phyloP scores from a whole-genome alignment of 352 stramenopile genomes.

The Globisporangium rhizosaccharum region DNA sequence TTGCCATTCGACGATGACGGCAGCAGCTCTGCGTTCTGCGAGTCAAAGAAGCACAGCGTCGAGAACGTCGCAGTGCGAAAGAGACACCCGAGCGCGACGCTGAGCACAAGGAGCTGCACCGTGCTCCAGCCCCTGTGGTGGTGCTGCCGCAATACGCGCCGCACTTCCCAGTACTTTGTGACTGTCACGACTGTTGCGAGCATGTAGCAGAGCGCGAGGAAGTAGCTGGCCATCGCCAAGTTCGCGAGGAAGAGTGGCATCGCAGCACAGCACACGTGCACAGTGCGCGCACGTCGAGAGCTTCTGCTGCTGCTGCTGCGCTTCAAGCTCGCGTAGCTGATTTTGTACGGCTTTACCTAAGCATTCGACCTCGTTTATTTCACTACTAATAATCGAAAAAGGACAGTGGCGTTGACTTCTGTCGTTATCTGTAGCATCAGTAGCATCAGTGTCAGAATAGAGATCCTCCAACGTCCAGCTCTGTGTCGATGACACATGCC shows the following conservation, averaged over 20 bases:
- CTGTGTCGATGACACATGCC: too few species aligned
- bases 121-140: constrained; percentile 72
- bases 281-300: too few species aligned
- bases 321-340: not conserved
- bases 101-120: constrained; percentile 78
- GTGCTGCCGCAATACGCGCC: constrained; percentile 59
- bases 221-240: constrained; percentile 85
- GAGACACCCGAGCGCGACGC: constrained; percentile 77
- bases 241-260: constrained; percentile 88
- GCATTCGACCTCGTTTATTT: too few species aligned
- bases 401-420: too few species aligned
- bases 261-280: not conserved
- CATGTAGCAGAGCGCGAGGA: constrained; percentile 85
- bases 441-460: too few species aligned
- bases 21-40: constrained; percentile 47
- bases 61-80: constrained; percentile 85
- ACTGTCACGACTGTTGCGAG: constrained; percentile 73
- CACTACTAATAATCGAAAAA: too few species aligned
- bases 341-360: too few species aligned
- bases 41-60: constrained; percentile 86
- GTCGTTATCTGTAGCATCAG: too few species aligned
- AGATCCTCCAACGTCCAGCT: too few species aligned
- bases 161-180: constrained; percentile 72
- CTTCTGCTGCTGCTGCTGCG: not conserved
- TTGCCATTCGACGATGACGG: constrained; percentile 1